Evolutionary conservation across 257 asterid species (phyloP), one percentile per base, ranked within the genome.

Genomic region (Thymus quinquecostatus): DNA sequence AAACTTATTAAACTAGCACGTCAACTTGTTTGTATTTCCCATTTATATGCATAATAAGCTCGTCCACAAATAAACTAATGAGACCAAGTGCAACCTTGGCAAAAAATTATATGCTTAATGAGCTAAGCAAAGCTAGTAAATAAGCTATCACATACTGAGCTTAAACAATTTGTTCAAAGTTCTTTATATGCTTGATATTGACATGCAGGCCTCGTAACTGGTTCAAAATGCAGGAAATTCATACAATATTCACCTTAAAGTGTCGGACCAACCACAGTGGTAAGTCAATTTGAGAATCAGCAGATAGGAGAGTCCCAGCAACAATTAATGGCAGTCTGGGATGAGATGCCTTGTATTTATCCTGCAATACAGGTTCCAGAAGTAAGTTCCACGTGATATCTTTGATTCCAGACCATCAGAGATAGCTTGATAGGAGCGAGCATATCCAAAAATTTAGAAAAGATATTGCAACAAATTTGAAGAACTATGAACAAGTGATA

Each of bases 251-350:
- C 80, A 87, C 98, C 98, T 88, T 91, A 81, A 94, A 89, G 81
- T 83, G 82, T 62, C 85, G 89, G 78, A 91, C 89, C 90, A 94
- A 72, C 99, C 99, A 94, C 70, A 94, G 91, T 27, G 97, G 99
- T 73, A 94, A 78, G 66, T 88, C 97, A 73, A 91, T 84, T 79
- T 86, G 96, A 81, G 95, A 83, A 88, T 94, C 99, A 81, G 88
- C 81, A n/a, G 95, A 89, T 75, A 94, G 95, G 71, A 94, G 99
- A 71, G 97, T 87, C 59, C 87, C 92, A 29, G 99, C 97, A 68
- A 91, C 97, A 83, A 88, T 68, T 68, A 83, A 74, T 41, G 99
- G 98, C 79, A 94, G 81, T 80, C 94, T 83, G 64, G 96, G 90
- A 81, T 94, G 97, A 78, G 81, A 82, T 57, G 81, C 66, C 64